Percentiles rank a stretch among this genome's conserved stretches.
These are phyloP conservation scores for Chaetoscypha palmicola DNA, from an alignment of 2,329 filamentous ascomycete genomes.

Conservation along the genomic window DNA sequence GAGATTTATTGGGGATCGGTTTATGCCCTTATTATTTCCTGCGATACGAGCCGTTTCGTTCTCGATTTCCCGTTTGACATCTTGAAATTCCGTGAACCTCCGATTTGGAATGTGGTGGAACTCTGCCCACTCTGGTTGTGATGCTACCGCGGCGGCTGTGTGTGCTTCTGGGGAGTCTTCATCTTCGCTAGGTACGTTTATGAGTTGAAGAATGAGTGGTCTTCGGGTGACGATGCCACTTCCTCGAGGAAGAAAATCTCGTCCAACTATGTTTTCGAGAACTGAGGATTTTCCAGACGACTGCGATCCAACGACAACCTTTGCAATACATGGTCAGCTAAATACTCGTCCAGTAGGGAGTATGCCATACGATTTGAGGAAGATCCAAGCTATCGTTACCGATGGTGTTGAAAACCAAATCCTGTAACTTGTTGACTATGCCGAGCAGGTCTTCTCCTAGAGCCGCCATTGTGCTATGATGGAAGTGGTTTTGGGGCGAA, in stretches of 20 bases:
- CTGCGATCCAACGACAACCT: conserved; percentile 98
- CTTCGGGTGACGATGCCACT: conserved; percentile 94
- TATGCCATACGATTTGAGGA: conserved; percentile 80
- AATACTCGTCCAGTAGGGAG: conserved; percentile 12
- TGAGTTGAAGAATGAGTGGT: conserved; percentile 92
- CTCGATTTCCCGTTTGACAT: conserved; percentile 95
- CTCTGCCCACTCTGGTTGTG: conserved; percentile 75
- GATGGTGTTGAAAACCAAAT: conserved; percentile 99
- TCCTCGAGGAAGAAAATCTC: conserved; percentile 92
- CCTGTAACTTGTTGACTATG: conserved; percentile 97
- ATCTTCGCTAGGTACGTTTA: conserved; percentile 77
- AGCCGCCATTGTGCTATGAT: conserved; percentile 62
- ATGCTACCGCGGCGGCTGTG: conserved; percentile 64
- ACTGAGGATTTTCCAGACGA: conserved; percentile 98
- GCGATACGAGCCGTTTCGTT: conserved; percentile 92
- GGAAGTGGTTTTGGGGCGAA: conserved; percentile 1
- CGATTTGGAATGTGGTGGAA: conserved; percentile 92
- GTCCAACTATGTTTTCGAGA: conserved; percentile 95
- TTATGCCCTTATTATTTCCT: conserved; percentile 97
- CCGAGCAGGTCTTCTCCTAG: conserved; percentile 91
- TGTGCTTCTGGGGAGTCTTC: conserved; percentile 66
- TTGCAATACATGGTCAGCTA: conserved; percentile 3
- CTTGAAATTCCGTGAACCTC: conserved; percentile 82
- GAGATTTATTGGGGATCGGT: conserved; percentile 92
- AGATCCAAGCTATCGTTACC: conserved; percentile 96